phyloP scores from a whole-genome alignment of 495 filamentous ascomycete species.

The Pseudotulostoma volvatum region DNA sequence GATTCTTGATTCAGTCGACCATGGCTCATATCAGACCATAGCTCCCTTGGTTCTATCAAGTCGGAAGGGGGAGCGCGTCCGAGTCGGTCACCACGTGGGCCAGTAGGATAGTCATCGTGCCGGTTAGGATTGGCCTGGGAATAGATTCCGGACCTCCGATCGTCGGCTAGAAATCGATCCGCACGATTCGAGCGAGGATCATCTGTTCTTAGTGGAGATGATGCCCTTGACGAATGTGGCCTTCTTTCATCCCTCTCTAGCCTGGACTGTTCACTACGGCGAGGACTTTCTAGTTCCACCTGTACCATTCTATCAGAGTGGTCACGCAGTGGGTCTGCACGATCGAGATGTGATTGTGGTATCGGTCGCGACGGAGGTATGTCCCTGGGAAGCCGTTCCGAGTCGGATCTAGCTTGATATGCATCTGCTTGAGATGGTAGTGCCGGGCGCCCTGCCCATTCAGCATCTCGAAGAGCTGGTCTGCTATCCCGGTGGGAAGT shows the following conservation, averaged over 20 bases:
- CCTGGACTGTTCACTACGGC: conserved; percentile 18
- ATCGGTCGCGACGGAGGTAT: conserved; percentile 6
- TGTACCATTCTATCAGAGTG: conserved; percentile 14
- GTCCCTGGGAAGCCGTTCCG: conserved; percentile 6
- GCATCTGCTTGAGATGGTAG: conserved; percentile 10
- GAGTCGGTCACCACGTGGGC: conserved; percentile 23
- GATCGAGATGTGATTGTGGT: conserved; percentile 17
- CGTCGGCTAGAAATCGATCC: conserved; percentile 22
- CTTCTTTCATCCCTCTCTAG: conserved; percentile 25
- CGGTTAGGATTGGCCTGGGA: conserved; percentile 8
- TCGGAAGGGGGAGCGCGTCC: conserved; percentile 8
- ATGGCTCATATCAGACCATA: conserved; percentile 32
- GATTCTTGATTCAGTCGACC: conserved; percentile 35
- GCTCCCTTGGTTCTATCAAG: conserved; percentile 16
- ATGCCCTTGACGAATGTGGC: conserved; percentile 10
- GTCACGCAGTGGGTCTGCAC: conserved; percentile 23
- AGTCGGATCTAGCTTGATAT: conserved; percentile 13
- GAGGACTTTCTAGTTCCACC: conserved; percentile 14
- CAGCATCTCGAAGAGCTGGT: conserved; percentile 17
- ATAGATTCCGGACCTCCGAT: conserved; percentile 17
- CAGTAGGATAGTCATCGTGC: conserved; percentile 23
- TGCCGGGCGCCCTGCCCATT: conserved; percentile 23
- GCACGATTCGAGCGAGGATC: conserved; percentile 17
- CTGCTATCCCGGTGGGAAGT: conserved; percentile 20
- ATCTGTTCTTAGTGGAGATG: conserved; percentile 19